Evolutionary conservation across 1,139 yeast genomes (phyloP).

Genomic region (Pichia inconspicua): DNA sequence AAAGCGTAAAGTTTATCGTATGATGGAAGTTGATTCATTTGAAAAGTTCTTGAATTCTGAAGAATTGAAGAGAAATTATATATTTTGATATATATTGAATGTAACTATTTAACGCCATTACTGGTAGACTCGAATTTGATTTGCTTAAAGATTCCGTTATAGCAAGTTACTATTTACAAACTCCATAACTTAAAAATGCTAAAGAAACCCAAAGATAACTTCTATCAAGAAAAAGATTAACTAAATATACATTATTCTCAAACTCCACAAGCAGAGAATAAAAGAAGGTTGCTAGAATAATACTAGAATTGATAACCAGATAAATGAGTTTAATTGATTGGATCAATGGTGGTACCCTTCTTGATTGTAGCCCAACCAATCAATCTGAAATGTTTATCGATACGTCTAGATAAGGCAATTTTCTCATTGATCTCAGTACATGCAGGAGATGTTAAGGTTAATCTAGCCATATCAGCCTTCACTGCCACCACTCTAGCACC

Average conservation of each 20-base stretch:
- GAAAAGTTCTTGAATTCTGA: slow-evolving; percentile 55
- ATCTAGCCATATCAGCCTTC: slow-evolving; percentile 98
- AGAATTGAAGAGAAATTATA: slow-evolving; percentile 25
- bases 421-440: slow-evolving; percentile 98
- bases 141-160: too few relatives aligned
- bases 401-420: slow-evolving; percentile 97
- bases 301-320: not conserved
- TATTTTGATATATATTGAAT: not conserved
- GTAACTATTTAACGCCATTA: too few relatives aligned
- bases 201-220: slow-evolving; percentile 4
- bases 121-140: too few relatives aligned
- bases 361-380: slow-evolving; percentile 99
- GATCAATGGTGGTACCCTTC: slow-evolving; percentile 86
- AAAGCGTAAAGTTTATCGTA: slow-evolving; percentile 39
- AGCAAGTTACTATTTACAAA: not conserved
- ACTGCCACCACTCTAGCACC: slow-evolving; percentile 99
- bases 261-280: slow-evolving; percentile 6
- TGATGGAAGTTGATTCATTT: slow-evolving; percentile 69
- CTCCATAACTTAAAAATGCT: not conserved
- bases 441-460: slow-evolving; percentile 94
- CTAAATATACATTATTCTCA: slow-evolving; percentile 11
- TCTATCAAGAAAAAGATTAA: slow-evolving; percentile 4
- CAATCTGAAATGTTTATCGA: slow-evolving; percentile 99
- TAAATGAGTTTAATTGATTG: slow-evolving; percentile 33
- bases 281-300: not conserved